Evolutionary conservation across 768 basidiomycete species (phyloP), one percentile per base, ranked within the genome.

Genomic region (Amanita muscaria): DNA sequence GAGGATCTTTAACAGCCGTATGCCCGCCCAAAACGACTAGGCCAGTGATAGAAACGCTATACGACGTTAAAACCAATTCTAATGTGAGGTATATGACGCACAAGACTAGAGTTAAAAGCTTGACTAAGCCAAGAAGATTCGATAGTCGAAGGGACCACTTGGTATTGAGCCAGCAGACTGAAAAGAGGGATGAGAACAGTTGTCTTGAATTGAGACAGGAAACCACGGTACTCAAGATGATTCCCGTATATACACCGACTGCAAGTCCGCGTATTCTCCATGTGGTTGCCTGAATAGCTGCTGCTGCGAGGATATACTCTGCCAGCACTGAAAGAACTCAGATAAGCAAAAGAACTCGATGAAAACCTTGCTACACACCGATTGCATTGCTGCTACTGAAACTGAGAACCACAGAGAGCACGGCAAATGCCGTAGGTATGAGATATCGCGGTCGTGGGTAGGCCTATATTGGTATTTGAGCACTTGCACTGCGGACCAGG

Each of bases 21-120:
- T 68, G 63, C 1, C 79, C 80, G 3, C 72, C 69, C 9, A 83
- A 67, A 7, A 82, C 81, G 18, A 74, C 75, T 64, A 77, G 73
- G 52, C 74, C 73, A 3, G 76, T 71, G 32, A 80, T 57, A 1
- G 77, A 70, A 34, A 83, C 60, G 33, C 64, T 66, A 46, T 24
- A 32, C 16, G 32, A 16, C 7, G 22, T 29, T 36, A 15, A 22
- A 21, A 8, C 3, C 36, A 12, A 6, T 19, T 22, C 3, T 24
- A 19, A 8, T 1, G 27, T 18, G 19, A 18, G 1, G 7, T 16
- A 7, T 36, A 23, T 21, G 25, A 50, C 58, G 14, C 44, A 63
- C 60, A 64, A 62, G 22, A 64, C 35, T 24, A 64, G 56, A 4
- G 59, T 61, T 2, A 55, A 6, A 6, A 65, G 50, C 46, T 65